A percentile compares a stretch with the other conserved stretches of the same genome.
Conservation (phyloP, 768 basidiomycete species). For the Amanita pallidorosea region DNA sequence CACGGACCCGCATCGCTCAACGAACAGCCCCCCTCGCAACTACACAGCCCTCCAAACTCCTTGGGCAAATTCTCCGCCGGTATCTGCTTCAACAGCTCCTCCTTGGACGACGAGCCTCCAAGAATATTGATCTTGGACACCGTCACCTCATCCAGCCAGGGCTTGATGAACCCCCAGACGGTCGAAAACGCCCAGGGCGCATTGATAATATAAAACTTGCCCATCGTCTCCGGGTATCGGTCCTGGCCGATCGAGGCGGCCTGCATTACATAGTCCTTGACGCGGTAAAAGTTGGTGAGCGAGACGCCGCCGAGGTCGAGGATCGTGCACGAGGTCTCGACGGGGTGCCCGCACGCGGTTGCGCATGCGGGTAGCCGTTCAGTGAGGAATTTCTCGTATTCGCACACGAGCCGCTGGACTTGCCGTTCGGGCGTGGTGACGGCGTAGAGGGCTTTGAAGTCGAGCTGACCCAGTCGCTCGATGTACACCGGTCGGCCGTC, state of each 20-base stretch:
- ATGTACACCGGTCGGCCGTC: slow-evolving; percentile 95
- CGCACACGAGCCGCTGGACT: slow-evolving; percentile 77
- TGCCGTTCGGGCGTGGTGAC: slow-evolving; percentile 82
- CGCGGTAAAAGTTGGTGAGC: slow-evolving; percentile 74
- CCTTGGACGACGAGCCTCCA: slow-evolving; percentile 55
- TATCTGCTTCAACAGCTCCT: slow-evolving; percentile 73
- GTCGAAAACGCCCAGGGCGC: slow-evolving; percentile 87
- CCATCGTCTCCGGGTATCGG: slow-evolving; percentile 91
- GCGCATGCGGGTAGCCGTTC: slow-evolving; percentile 79
- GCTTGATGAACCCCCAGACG: slow-evolving; percentile 84
- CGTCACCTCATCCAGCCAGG: slow-evolving; percentile 92
- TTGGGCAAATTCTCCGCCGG: slow-evolving; percentile 72
- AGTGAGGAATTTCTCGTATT: slow-evolving; percentile 84
- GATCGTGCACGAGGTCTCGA: slow-evolving; percentile 97
- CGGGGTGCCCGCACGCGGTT: slow-evolving; percentile 61
- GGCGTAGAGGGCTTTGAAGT: slow-evolving; percentile 73
- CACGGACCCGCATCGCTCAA: slow-evolving; percentile 89
- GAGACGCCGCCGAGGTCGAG: slow-evolving; percentile 73
- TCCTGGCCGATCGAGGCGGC: slow-evolving; percentile 79
- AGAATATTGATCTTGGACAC: slow-evolving; percentile 91
- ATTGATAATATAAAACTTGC: slow-evolving; percentile 98
- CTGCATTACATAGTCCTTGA: slow-evolving; percentile 82
- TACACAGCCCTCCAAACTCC: slow-evolving; percentile 77
- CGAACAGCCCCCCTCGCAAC: slow-evolving; percentile 73
- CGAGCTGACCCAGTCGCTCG: slow-evolving; percentile 84